These are phyloP conservation scores for Melastoma malabathricum DNA, from an alignment of 345 rosid genomes.

Conservation along the genomic window DNA sequence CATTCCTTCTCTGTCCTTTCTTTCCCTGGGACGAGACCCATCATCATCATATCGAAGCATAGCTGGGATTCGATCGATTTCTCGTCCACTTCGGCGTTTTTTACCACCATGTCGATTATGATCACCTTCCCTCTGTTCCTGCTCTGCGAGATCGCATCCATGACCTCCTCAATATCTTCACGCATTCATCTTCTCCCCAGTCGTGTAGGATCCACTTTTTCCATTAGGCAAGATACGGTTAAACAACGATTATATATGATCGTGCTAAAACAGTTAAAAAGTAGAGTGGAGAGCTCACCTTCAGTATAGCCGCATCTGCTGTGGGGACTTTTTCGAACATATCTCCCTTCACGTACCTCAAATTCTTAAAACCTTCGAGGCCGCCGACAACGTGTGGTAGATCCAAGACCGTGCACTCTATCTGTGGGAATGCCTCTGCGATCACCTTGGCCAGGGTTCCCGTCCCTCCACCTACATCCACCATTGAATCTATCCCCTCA, in stretches of 20 bases:
- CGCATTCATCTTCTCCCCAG: neutral
- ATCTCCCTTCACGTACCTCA: conserved; percentile 21
- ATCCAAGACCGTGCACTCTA: conserved; percentile 19
- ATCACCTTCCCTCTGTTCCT: conserved; percentile 1
- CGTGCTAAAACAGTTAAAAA: neutral
- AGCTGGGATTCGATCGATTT: conserved; percentile 9
- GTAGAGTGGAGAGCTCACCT: conserved; percentile 9
- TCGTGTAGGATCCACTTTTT: conserved; percentile 7
- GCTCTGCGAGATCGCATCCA: no score
- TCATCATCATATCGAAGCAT: conserved; percentile 16
- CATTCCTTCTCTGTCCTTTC: conserved; percentile 14
- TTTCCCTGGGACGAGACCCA: conserved; percentile 1
- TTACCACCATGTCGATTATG: conserved; percentile 8
- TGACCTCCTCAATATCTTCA: no score
- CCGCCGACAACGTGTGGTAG: conserved; percentile 10
- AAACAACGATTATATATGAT: no score
- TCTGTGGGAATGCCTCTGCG: conserved; percentile 9
- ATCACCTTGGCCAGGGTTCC: conserved; percentile 15
- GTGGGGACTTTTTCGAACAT: conserved; percentile 23
- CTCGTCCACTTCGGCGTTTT: neutral
- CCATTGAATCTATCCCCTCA: conserved; percentile 16
- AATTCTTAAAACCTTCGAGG: conserved; percentile 9
- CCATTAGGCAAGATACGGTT: no score
- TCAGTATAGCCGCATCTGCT: conserved; percentile 14
- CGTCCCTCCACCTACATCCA: conserved; percentile 25